Evolutionary conservation across 108 stramenopile genomes (phyloP).

Genomic region (Nannochloropsis granulata): DNA sequence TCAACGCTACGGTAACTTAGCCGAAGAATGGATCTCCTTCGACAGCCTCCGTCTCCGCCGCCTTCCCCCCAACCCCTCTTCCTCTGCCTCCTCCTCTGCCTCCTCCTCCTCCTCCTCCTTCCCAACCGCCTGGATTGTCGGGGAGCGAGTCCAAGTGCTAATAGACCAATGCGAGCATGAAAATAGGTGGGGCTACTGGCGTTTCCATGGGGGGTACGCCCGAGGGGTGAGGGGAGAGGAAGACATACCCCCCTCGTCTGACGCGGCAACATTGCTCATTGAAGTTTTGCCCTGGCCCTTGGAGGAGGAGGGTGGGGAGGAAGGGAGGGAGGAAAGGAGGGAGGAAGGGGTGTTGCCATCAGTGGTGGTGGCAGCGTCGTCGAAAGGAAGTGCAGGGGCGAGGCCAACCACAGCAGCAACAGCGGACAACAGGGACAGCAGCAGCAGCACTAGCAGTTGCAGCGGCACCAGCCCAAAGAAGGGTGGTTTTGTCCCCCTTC

Average conservation of each 20-base stretch:
- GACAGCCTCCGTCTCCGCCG: not conserved
- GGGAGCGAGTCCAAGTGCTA: not conserved
- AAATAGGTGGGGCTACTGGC: not conserved
- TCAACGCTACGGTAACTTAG: not conserved
- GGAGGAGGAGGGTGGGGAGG: no score
- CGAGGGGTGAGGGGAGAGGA: not conserved
- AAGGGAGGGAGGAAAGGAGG: no score
- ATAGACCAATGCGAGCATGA: not conserved
- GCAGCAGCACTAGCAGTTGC: not conserved
- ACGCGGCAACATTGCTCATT: not conserved
- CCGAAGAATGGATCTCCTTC: not conserved
- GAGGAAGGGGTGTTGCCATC: not conserved
- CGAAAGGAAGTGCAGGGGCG: not conserved
- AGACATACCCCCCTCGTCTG: not conserved
- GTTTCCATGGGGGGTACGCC: not conserved
- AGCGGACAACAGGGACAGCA: not conserved
- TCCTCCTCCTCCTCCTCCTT: not conserved
- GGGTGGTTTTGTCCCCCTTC: not conserved
- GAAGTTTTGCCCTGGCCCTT: not conserved
- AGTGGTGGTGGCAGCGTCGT: not conserved
- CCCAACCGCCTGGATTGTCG: not conserved
- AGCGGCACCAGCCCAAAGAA: not conserved
- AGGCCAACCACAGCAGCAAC: no score
- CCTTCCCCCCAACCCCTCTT: not conserved
- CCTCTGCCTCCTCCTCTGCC: not conserved